phyloP scores from a whole-genome alignment of 2,329 filamentous ascomycete genomes.

The Rhytidhysteron rufulum region DNA sequence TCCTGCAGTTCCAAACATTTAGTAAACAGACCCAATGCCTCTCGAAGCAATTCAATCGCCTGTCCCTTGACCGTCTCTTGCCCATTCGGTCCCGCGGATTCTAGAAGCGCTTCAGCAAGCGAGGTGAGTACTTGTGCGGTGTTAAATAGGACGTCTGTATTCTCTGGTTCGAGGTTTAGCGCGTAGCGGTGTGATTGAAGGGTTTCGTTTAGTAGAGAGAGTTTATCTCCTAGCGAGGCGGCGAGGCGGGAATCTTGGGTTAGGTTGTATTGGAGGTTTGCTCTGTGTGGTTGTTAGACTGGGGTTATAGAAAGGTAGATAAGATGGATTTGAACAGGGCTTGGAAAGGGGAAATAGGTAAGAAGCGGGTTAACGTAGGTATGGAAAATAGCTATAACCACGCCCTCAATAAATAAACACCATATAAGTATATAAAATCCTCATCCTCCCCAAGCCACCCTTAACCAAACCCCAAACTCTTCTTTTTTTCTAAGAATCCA shows the following conservation, averaged over 20 bases:
- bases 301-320: constrained; percentile 1
- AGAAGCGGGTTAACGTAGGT: no score
- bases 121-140: constrained; percentile 66
- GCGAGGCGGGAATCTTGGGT: constrained; percentile 63
- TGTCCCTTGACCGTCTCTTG: constrained; percentile 36
- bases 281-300: constrained; percentile 41
- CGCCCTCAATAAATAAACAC: no score
- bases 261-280: constrained; percentile 66
- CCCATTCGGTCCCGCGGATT: constrained; percentile 43
- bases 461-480: no score
- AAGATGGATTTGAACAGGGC: background rate
- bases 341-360: background rate
- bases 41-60: constrained; percentile 53
- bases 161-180: constrained; percentile 56
- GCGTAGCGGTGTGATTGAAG: constrained; percentile 63
- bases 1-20: constrained; percentile 44
- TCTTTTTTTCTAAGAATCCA: background rate
- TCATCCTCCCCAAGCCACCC: no score
- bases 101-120: constrained; percentile 58
- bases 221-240: constrained; percentile 53
- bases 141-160: constrained; percentile 68
- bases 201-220: constrained; percentile 57
- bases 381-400: no score
- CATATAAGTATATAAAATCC: no score
- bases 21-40: constrained; percentile 60